A percentile compares a stretch with the other conserved stretches of the same genome.
These are phyloP conservation scores for Populus euphratica DNA, from an alignment of 345 rosid species.

Conservation along the genomic window DNA sequence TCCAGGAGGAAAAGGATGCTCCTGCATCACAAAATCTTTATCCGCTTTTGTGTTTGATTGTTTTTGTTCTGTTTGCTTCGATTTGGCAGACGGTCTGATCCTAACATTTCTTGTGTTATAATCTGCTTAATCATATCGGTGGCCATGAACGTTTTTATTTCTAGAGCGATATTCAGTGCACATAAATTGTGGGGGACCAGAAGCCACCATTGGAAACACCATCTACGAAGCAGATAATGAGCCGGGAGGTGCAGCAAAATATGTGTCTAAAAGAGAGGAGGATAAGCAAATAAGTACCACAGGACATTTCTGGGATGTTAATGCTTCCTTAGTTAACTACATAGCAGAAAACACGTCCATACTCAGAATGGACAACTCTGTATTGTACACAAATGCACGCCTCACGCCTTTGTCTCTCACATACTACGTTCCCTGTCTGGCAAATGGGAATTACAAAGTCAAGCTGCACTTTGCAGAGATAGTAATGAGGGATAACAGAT, in stretches of 20 bases:
- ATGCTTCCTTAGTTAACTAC: background rate
- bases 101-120: too few relatives aligned
- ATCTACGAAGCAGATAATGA: background rate
- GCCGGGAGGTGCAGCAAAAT: conserved; percentile 6
- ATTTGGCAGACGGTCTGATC: too few relatives aligned
- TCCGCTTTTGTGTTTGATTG: too few relatives aligned
- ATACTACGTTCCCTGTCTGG: background rate
- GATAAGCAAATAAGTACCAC: conserved; percentile 3
- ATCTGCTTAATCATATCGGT: too few relatives aligned
- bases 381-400: conserved; percentile 6
- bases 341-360: background rate
- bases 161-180: background rate
- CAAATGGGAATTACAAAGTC: conserved; percentile 46
- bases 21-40: too few relatives aligned
- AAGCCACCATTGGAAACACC: background rate
- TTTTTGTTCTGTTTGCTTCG: too few relatives aligned
- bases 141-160: background rate
- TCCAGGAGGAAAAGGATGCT: too few relatives aligned
- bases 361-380: background rate
- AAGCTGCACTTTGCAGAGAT: conserved; percentile 57
- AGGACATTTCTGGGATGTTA: conserved; percentile 12
- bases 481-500: conserved; percentile 42
- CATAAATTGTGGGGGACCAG: conserved; percentile 14
- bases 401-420: conserved; percentile 10
- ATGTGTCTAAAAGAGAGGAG: background rate